These are phyloP conservation scores for Diaporthe citri DNA, from an alignment of 2,329 filamentous ascomycete genomes.

Conservation along the genomic window DNA sequence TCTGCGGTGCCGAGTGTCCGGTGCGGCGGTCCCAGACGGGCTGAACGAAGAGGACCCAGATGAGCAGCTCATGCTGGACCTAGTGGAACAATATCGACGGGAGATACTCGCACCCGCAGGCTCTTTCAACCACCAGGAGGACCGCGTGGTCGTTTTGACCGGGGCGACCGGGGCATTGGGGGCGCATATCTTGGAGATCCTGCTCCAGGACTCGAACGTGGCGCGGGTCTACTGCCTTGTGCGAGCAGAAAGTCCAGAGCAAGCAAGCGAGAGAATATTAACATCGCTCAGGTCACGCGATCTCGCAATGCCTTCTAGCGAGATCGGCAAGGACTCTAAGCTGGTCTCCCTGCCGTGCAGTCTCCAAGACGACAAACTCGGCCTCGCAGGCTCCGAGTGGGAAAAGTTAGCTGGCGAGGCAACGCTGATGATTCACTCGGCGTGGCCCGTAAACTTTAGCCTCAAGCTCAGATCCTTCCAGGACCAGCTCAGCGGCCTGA, in stretches of 20 bases:
- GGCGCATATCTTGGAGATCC: conserved; percentile 61
- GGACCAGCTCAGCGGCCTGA: conserved; percentile 58
- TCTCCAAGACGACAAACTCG: conserved; percentile 61
- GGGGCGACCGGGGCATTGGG: conserved; percentile 55
- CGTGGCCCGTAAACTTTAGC: conserved; percentile 70
- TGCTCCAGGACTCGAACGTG: conserved; percentile 54
- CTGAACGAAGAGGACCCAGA: conserved; percentile 36
- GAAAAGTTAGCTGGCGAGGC: conserved; percentile 54
- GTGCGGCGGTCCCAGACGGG: conserved; percentile 9
- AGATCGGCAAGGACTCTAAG: conserved; percentile 48
- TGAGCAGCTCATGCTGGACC: conserved; percentile 44
- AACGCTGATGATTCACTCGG: conserved; percentile 63
- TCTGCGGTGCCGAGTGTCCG: conserved; percentile 27
- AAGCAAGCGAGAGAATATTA: conserved; percentile 58
- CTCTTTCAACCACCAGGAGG: conserved; percentile 19
- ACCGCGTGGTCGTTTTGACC: conserved; percentile 44
- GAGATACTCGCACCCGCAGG: conserved; percentile 35
- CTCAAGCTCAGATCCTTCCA: conserved; percentile 62
- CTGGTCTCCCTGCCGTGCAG: conserved; percentile 61
- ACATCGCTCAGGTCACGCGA: conserved; percentile 38
- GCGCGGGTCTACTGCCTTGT: conserved; percentile 68
- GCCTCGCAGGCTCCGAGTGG: conserved; percentile 58
- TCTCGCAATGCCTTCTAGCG: conserved; percentile 41
- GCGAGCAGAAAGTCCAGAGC: conserved; percentile 57
- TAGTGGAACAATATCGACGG: conserved; percentile 47